Conservation (phyloP, 768 basidiomycete genomes). For the Pleurotus djamor region DNA sequence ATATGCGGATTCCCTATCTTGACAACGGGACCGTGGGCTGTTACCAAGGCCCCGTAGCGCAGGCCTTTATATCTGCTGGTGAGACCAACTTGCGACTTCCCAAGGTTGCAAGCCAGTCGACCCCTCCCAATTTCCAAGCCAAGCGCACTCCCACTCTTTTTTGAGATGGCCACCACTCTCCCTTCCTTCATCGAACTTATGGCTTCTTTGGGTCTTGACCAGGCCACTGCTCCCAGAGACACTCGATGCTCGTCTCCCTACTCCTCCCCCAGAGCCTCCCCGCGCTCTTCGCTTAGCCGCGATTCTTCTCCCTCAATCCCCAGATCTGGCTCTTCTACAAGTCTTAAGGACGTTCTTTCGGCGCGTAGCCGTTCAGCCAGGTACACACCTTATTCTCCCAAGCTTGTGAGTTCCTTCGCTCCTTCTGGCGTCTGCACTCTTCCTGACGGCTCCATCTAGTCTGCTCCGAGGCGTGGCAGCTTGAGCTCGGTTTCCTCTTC, state of each 20-base stretch:
- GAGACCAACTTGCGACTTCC: neutral
- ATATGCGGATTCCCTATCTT: constrained; percentile 40
- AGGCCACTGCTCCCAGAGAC: constrained; percentile 28
- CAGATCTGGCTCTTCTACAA: constrained; percentile 29
- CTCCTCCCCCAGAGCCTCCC: constrained; percentile 38
- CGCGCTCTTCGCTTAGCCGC: constrained; percentile 38
- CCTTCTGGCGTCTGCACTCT: constrained; percentile 43
- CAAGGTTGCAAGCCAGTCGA: constrained; percentile 15
- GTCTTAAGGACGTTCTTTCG: constrained; percentile 9
- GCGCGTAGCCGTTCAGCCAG: constrained; percentile 22
- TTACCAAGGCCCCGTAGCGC: constrained; percentile 41
- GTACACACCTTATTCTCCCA: constrained; percentile 49
- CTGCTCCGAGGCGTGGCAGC: constrained; percentile 38
- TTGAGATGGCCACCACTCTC: constrained; percentile 58
- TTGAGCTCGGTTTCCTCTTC: constrained; percentile 40
- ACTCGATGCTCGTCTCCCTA: constrained; percentile 34
- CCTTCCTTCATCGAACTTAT: constrained; percentile 89
- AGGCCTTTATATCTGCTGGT: constrained; percentile 1
- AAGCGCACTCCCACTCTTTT: constrained; percentile 11
- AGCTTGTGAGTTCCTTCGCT: constrained; percentile 14
- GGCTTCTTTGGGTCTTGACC: constrained; percentile 76
- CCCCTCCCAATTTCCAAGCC: constrained; percentile 13
- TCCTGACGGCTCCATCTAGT: constrained; percentile 24
- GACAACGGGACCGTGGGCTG: constrained; percentile 57
- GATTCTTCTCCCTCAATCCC: constrained; percentile 40